Conservation (phyloP, 441 rosid species). For the Gossypium davidsonii region DNA sequence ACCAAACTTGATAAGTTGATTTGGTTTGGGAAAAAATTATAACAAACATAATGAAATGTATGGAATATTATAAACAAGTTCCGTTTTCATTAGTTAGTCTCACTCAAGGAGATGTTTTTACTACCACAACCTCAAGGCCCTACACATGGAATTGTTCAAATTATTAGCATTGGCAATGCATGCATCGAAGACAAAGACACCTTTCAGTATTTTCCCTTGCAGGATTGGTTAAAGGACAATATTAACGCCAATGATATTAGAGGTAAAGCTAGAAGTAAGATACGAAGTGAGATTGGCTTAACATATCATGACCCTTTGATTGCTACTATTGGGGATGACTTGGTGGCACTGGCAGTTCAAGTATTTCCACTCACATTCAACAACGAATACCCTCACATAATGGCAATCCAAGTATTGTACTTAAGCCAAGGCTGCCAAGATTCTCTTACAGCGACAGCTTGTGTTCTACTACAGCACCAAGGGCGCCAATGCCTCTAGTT, state of each 20-base stretch:
- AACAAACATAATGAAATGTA: neutral
- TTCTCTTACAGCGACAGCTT: neutral
- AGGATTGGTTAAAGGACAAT: slow-evolving; percentile 19
- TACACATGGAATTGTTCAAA: neutral
- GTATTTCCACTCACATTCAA: neutral
- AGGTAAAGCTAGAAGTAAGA: neutral
- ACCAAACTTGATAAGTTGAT: neutral
- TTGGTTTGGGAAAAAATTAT: neutral
- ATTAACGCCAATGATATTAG: neutral
- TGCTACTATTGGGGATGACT: neutral
- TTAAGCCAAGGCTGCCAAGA: neutral
- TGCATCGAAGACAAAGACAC: neutral
- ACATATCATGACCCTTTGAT: neutral
- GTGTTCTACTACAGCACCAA: neutral
- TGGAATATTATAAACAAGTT: neutral
- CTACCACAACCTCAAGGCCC: neutral
- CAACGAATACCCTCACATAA: neutral
- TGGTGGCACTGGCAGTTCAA: neutral
- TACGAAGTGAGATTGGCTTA: neutral
- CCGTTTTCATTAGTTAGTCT: neutral
- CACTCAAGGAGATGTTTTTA: neutral
- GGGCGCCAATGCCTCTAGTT: neutral
- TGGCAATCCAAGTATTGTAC: neutral
- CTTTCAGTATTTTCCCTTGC: neutral
- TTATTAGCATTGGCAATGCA: neutral